A percentile compares a stretch with the other conserved stretches of the same genome.
Conservation (phyloP, 75 land plant genomes). For the Pinus albicaulis region DNA sequence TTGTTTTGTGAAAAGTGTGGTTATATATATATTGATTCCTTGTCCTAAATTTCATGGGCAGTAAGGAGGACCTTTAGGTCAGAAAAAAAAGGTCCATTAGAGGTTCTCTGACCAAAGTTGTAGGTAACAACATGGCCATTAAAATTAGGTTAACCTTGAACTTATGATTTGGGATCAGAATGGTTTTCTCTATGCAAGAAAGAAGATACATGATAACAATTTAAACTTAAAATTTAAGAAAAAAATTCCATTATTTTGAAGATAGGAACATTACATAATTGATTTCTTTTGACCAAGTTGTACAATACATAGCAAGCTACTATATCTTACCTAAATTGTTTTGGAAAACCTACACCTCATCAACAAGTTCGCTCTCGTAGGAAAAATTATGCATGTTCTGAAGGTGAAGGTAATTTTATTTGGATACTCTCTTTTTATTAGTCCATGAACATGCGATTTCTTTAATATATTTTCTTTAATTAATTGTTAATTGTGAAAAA, state of each 20-base stretch:
- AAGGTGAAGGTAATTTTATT: slow-evolving; percentile 29
- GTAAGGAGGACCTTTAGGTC: neutral
- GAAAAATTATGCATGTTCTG: slow-evolving; percentile 43
- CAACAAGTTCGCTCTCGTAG: slow-evolving; percentile 53
- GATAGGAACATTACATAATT: no score
- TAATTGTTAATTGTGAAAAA: no score
- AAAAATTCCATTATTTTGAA: neutral
- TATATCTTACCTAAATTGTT: neutral
- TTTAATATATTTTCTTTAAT: no score
- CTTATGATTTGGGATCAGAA: neutral
- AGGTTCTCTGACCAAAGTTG: slow-evolving; percentile 71
- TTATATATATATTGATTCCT: slow-evolving; percentile 8
- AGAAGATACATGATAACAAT: neutral
- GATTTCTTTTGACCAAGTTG: no score
- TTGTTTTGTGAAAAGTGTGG: neutral
- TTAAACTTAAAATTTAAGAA: neutral
- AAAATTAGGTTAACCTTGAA: neutral
- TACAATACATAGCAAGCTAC: no score
- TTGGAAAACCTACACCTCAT: slow-evolving; percentile 64
- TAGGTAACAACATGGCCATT: slow-evolving; percentile 31
- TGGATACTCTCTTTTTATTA: neutral
- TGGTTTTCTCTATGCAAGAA: neutral
- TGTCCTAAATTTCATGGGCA: slow-evolving; percentile 10
- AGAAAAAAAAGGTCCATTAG: slow-evolving; percentile 65
- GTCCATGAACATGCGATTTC: neutral